Conservation (phyloP, 208 protist species). For the Trypanosoma congolense region DNA sequence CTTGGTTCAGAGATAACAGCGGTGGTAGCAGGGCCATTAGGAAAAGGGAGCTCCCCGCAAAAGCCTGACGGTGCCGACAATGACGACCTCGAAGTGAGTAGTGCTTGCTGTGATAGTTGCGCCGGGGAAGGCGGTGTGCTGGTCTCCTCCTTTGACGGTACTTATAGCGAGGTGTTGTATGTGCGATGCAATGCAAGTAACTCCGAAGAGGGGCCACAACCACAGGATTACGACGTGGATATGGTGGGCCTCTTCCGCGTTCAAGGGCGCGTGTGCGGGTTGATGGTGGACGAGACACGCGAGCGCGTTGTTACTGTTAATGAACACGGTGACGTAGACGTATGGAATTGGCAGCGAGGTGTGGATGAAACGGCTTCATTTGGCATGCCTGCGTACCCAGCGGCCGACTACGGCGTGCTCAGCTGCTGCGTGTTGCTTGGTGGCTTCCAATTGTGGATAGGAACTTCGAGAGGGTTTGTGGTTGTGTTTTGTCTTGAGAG, state of each 20-base stretch:
- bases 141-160: slow-evolving; percentile 23
- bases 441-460: slow-evolving; percentile 37
- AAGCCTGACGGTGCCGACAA: neutral
- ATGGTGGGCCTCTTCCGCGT: slow-evolving; percentile 45
- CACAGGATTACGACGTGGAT: neutral
- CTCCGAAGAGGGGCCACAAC: neutral
- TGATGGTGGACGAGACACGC: slow-evolving; percentile 25
- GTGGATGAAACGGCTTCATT: slow-evolving; percentile 36
- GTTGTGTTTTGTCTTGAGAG: slow-evolving; percentile 27
- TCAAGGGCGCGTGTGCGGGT: slow-evolving; percentile 21
- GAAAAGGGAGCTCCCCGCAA: neutral
- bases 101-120: neutral
- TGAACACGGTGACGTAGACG: slow-evolving; percentile 45
- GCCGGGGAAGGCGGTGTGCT: slow-evolving; percentile 12
- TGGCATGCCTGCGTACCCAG: slow-evolving; percentile 28
- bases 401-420: slow-evolving; percentile 20
- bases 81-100: neutral
- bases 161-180: slow-evolving; percentile 24
- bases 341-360: slow-evolving; percentile 39
- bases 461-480: slow-evolving; percentile 33
- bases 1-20: slow-evolving; percentile 13
- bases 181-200: slow-evolving; percentile 4
- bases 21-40: slow-evolving; percentile 1
- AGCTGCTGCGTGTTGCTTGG: slow-evolving; percentile 20
- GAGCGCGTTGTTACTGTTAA: slow-evolving; percentile 36